These are phyloP conservation scores for Tolypocladium sp. DNA, from an alignment of 2,329 filamentous ascomycete species.

Conservation along the genomic window DNA sequence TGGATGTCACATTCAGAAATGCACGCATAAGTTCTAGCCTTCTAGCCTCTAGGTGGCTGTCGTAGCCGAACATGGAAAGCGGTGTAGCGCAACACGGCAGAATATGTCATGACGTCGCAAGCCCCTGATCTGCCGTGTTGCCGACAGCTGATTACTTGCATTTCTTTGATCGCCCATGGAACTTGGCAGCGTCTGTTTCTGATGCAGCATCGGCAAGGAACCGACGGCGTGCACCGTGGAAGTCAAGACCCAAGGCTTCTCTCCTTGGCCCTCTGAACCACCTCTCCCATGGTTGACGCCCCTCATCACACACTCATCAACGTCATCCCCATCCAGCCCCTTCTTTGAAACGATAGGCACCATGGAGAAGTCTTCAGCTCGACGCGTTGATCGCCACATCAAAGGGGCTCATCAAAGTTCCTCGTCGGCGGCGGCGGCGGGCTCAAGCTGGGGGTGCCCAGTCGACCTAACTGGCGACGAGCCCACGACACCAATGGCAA, in stretches of 20 bases:
- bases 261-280: too few species aligned
- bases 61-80: background rate
- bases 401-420: background rate
- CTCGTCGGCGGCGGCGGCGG: background rate
- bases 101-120: background rate
- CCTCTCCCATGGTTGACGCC: too few species aligned
- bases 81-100: background rate
- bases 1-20: too few species aligned
- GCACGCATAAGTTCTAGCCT: too few species aligned
- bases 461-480: constrained; percentile 3
- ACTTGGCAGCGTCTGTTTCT: background rate
- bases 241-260: background rate
- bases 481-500: background rate
- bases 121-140: too few species aligned
- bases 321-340: background rate
- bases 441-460: constrained; percentile 5
- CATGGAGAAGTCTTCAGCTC: background rate
- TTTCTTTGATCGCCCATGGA: background rate
- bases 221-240: background rate
- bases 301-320: background rate
- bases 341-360: background rate
- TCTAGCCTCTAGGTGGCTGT: too few species aligned
- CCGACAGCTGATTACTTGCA: background rate
- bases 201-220: background rate
- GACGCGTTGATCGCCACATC: background rate